Evolutionary conservation across 805 yeast genomes (phyloP).

Genomic region (Kuraishia floccosa): DNA sequence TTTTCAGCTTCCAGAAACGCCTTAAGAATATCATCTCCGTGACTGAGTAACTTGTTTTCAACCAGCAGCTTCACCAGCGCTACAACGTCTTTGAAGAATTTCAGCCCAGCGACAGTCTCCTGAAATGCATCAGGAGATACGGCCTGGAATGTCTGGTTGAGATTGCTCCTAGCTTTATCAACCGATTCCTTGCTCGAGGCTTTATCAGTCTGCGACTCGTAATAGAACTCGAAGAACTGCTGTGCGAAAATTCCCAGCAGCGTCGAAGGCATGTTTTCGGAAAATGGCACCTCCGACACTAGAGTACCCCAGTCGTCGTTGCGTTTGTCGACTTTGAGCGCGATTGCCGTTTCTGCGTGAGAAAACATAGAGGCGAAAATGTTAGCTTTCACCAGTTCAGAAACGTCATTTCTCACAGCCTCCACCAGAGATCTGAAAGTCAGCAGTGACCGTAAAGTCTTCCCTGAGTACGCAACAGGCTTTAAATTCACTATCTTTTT

Average conservation of each 20-base stretch:
- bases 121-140: conserved; percentile 9
- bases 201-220: not conserved
- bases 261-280: conserved; percentile 42
- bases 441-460: conserved; percentile 55
- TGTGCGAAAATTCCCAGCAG: conserved; percentile 51
- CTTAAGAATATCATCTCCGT: conserved; percentile 3
- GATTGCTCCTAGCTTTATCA: conserved; percentile 6
- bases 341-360: conserved; percentile 44
- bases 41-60: conserved; percentile 8
- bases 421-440: conserved; percentile 57
- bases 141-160: conserved; percentile 9
- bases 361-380: conserved; percentile 34
- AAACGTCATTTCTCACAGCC: conserved; percentile 34
- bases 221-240: conserved; percentile 30
- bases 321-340: conserved; percentile 25
- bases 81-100: conserved; percentile 13
- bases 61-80: conserved; percentile 9
- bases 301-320: conserved; percentile 50
- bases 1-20: conserved; percentile 7
- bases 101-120: conserved; percentile 11
- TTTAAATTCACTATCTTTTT: conserved; percentile 33
- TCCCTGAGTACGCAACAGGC: conserved; percentile 52
- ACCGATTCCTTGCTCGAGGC: conserved; percentile 2
- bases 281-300: conserved; percentile 51
- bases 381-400: conserved; percentile 43